Conservation (phyloP, 257 asterid species). For the Ilex asprella region DNA sequence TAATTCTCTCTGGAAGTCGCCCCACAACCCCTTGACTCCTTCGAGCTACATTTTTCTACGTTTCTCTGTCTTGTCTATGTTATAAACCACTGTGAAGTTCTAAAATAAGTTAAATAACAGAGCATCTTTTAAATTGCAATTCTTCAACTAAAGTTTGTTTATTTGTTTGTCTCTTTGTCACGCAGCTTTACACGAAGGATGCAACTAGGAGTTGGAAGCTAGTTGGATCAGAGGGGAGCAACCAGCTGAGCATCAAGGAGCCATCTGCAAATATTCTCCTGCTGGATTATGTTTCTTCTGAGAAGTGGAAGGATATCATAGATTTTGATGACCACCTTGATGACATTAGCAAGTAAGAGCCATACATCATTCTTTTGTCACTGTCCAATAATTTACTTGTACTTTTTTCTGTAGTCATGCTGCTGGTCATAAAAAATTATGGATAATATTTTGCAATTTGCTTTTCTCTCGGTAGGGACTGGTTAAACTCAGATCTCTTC, state of each 20-base stretch:
- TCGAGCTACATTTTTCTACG: no score
- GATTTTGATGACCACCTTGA: conserved; percentile 98
- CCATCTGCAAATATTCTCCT: conserved; percentile 82
- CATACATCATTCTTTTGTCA: background rate
- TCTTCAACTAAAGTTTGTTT: no score
- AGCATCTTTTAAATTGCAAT: no score
- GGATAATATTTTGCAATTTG: background rate
- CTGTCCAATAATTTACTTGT: background rate
- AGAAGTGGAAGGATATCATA: conserved; percentile 65
- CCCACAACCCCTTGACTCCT: no score
- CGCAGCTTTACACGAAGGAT: conserved; percentile 75
- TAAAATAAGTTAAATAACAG: no score
- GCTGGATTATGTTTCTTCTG: conserved; percentile 71
- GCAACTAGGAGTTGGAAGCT: conserved; percentile 83
- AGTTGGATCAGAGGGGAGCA: conserved; percentile 56
- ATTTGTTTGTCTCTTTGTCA: conserved; percentile 1
- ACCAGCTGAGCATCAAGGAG: conserved; percentile 55
- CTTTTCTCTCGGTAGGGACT: conserved; percentile 16
- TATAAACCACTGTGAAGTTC: no score
- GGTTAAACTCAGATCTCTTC: conserved; percentile 21
- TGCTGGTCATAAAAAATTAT: no score
- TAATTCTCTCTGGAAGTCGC: no score
- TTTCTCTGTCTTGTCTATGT: no score
- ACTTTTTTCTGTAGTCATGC: background rate
- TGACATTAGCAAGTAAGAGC: conserved; percentile 40